A percentile compares a stretch with the other conserved stretches of the same genome.
These are phyloP conservation scores for Mycena capillaripes DNA, from an alignment of 768 basidiomycete genomes.

Conservation along the genomic window DNA sequence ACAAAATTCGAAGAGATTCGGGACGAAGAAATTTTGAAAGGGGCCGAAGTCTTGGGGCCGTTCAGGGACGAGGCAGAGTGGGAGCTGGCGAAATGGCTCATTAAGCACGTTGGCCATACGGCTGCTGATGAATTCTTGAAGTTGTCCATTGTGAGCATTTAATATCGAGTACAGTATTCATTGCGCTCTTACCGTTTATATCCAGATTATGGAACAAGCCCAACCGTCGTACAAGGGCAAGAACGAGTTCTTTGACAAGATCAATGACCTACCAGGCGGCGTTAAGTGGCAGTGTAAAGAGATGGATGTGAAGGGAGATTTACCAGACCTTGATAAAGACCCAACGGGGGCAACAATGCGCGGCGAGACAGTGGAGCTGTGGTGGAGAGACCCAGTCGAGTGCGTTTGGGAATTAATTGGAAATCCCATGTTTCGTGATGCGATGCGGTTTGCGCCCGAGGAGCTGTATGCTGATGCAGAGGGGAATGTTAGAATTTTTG, in stretches of 20 bases:
- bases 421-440: neutral
- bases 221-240: neutral
- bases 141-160: slow-evolving; percentile 9
- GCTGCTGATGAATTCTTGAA: slow-evolving; percentile 37
- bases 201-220: neutral
- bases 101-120: slow-evolving; percentile 35
- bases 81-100: slow-evolving; percentile 45
- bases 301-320: neutral
- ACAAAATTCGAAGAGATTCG: slow-evolving; percentile 5
- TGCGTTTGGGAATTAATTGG: neutral
- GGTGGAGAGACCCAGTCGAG: slow-evolving; percentile 2
- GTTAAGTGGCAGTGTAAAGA: neutral
- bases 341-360: neutral
- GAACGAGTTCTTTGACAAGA: neutral
- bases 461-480: slow-evolving; percentile 23
- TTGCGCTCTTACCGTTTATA: too few species aligned
- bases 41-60: slow-evolving; percentile 26
- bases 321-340: neutral
- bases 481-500: slow-evolving; percentile 19
- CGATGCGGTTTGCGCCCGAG: slow-evolving; percentile 40
- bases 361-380: neutral
- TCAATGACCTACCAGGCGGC: neutral
- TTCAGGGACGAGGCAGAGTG: slow-evolving; percentile 44
- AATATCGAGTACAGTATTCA: neutral
- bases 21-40: slow-evolving; percentile 18